These are phyloP conservation scores for Penicillium digitatum DNA, from an alignment of 2,329 filamentous ascomycete species.

Conservation along the genomic window DNA sequence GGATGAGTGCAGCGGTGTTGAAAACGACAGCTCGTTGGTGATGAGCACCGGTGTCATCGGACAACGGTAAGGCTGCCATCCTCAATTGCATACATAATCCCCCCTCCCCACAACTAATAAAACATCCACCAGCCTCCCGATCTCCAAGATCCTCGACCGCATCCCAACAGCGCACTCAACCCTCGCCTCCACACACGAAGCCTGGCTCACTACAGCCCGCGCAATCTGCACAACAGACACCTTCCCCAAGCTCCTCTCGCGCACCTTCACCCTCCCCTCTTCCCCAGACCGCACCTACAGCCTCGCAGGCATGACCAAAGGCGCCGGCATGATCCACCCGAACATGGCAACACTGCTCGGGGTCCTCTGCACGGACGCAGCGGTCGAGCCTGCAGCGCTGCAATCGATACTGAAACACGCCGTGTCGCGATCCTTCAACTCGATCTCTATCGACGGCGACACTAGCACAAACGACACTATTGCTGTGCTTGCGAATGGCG, in stretches of 20 bases:
- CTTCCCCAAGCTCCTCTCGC: slow-evolving; percentile 90
- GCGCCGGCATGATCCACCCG: slow-evolving; percentile 97
- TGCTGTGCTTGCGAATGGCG: slow-evolving; percentile 90
- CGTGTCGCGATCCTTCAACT: slow-evolving; percentile 85
- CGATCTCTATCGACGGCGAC: slow-evolving; percentile 94
- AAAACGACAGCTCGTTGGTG: slow-evolving; percentile 68
- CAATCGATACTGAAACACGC: slow-evolving; percentile 67
- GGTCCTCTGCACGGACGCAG: slow-evolving; percentile 86
- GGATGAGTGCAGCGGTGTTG: slow-evolving; percentile 59
- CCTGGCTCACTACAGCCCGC: slow-evolving; percentile 81
- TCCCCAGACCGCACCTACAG: slow-evolving; percentile 71
- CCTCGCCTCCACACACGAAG: slow-evolving; percentile 70
- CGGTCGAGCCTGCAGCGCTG: slow-evolving; percentile 65
- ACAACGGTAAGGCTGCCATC: slow-evolving; percentile 59
- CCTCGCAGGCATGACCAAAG: slow-evolving; percentile 94
- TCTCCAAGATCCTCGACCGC: slow-evolving; percentile 79
- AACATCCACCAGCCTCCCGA: slow-evolving; percentile 62
- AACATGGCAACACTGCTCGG: slow-evolving; percentile 97
- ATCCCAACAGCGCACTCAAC: slow-evolving; percentile 72
- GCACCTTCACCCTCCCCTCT: slow-evolving; percentile 77
- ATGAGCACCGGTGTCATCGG: slow-evolving; percentile 99
- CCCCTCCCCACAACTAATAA: not conserved
- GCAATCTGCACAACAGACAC: slow-evolving; percentile 98
- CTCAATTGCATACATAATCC: not conserved
- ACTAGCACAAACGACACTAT: slow-evolving; percentile 97